phyloP scores from a whole-genome alignment of 2,329 filamentous ascomycete species.

The Aphanocladium album region DNA sequence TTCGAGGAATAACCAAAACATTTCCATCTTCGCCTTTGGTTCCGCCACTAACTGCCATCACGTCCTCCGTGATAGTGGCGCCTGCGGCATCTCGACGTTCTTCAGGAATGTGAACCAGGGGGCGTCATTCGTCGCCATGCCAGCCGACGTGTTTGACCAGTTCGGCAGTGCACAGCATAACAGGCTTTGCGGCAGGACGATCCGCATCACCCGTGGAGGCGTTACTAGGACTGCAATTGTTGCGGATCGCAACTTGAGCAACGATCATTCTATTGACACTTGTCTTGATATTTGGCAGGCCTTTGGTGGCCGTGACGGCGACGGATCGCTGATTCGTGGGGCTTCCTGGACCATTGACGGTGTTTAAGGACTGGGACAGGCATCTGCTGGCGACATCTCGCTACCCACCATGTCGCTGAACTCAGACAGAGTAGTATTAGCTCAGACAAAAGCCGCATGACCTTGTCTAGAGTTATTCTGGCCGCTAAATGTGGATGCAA shows the following conservation, averaged over 20 bases:
- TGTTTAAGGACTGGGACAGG: neutral
- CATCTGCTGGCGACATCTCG: neutral
- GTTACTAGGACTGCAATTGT: neutral
- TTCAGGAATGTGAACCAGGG: neutral
- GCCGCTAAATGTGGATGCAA: no score
- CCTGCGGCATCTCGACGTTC: neutral
- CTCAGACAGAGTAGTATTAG: no score
- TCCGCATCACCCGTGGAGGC: neutral
- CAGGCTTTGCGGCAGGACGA: conserved; percentile 2
- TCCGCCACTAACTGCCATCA: neutral
- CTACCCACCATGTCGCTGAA: no score
- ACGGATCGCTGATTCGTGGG: neutral
- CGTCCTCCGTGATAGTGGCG: neutral
- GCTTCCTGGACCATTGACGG: neutral
- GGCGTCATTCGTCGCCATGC: neutral
- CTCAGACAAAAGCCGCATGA: no score
- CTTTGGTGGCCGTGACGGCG: neutral
- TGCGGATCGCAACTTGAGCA: conserved; percentile 1
- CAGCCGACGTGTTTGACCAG: neutral
- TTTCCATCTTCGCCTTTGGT: neutral
- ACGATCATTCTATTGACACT: neutral
- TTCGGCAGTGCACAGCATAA: neutral
- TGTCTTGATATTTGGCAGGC: neutral
- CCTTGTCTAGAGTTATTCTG: no score
- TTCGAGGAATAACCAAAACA: neutral